phyloP scores from a whole-genome alignment of 768 basidiomycete species.

The Hortiboletus campestris region DNA sequence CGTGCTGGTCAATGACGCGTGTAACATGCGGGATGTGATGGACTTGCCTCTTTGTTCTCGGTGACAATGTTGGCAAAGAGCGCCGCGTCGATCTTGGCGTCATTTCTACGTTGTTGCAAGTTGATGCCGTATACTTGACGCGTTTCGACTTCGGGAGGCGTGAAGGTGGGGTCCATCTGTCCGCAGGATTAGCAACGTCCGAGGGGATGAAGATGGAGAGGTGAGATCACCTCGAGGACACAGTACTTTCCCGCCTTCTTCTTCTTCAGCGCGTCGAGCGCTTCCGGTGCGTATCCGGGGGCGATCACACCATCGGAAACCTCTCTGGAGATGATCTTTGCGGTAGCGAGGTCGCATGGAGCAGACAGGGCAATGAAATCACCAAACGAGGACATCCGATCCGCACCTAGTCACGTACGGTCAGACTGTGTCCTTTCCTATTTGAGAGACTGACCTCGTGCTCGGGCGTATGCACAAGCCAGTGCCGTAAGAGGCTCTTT shows the following conservation, averaged over 20 bases:
- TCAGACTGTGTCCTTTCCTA: not conserved
- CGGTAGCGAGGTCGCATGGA: constrained; percentile 90
- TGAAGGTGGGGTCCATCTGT: constrained; percentile 87
- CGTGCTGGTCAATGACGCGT: not conserved
- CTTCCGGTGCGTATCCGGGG: constrained; percentile 85
- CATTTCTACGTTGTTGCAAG: constrained; percentile 88
- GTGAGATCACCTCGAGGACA: constrained; percentile 72
- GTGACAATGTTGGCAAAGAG: constrained; percentile 90
- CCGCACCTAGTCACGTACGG: constrained; percentile 61
- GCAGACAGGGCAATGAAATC: constrained; percentile 97
- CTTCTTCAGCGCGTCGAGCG: constrained; percentile 86
- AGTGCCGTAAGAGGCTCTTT: constrained; percentile 87
- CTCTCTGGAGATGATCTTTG: constrained; percentile 96
- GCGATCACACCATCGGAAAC: constrained; percentile 99
- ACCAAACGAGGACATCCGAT: constrained; percentile 99
- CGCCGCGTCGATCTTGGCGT: constrained; percentile 76
- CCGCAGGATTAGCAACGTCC: constrained; percentile 7
- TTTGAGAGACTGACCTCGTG: constrained; percentile 60
- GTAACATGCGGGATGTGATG: not conserved
- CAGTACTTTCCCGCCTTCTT: constrained; percentile 99
- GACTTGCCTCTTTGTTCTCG: constrained; percentile 75
- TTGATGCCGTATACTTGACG: constrained; percentile 93
- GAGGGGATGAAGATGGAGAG: not conserved
- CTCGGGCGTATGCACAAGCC: constrained; percentile 92
- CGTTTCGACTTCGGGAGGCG: constrained; percentile 79